Evolutionary conservation across 306 rosid species (phyloP), one percentile per base, ranked within the genome.

Genomic region (Sophora flavescens): DNA sequence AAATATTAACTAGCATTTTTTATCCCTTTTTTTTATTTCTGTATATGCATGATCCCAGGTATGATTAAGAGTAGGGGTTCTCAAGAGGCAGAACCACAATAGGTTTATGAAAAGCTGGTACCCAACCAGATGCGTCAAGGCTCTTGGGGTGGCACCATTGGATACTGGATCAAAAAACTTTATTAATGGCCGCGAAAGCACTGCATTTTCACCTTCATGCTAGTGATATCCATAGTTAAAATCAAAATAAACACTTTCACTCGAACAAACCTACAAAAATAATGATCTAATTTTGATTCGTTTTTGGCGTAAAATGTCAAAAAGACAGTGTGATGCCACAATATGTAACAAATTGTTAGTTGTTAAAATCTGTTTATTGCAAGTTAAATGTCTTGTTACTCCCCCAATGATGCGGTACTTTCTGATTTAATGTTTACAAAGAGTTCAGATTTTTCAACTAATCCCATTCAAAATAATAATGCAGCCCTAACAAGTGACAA

Each of bases 151-250:
- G 59, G 30, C 59, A 45, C 14, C 72, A 67, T 41, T 36, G 30
- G 42, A 67, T 67, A 16, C 16, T 64, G 22, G 2, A 60, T 80
- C 59, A 56, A 16, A 67, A 10, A 2, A 47, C 39, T 50, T 58
- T 2, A 26, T n/a, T n/a, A 54, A 53, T 14, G 33, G 70, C 42
- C 56, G 36, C n/a, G 3, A 16, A 35, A 22, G 70, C 71, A 42
- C 51, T 53, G 42, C 58, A 72, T 38, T 36, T 67, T 63, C 67
- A 38, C 36, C 32, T 59, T 54, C 68, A 14, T 54, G 51, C 53
- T 16, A 28, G 39, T 70, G 63, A 54, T 64, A 59, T 59, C 77
- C 66, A 39, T 22, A 0, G 68, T 18, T 72, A 36, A 65, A 71
- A 35, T 32, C 16, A 8, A 0, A n/a, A n/a, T n/a, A n/a, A n/a